Evolutionary conservation across 2,329 filamentous ascomycete species (phyloP).

Genomic region (Neospermospora avenae): DNA sequence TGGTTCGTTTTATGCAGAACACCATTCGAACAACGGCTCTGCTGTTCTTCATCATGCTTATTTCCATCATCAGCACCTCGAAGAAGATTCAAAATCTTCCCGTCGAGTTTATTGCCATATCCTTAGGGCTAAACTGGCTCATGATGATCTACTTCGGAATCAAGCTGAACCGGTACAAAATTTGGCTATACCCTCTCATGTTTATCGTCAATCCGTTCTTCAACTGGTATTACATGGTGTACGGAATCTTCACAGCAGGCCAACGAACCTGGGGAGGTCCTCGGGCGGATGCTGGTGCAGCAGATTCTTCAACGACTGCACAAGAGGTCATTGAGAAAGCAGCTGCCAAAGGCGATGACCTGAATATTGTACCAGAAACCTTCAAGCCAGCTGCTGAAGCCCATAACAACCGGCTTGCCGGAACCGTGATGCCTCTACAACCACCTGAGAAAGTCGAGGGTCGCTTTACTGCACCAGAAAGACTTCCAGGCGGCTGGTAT

Average conservation of each 20-base stretch:
- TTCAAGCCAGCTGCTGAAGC: conserved; percentile 64
- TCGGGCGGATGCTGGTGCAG: conserved; percentile 80
- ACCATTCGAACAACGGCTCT: conserved; percentile 92
- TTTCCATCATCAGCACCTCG: conserved; percentile 81
- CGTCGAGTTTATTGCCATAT: conserved; percentile 90
- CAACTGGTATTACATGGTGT: conserved; percentile 91
- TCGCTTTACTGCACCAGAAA: conserved; percentile 70
- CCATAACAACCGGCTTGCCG: conserved; percentile 43
- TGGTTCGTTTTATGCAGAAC: conserved; percentile 92
- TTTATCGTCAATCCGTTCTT: conserved; percentile 94
- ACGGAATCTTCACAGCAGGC: conserved; percentile 49
- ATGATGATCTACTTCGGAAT: conserved; percentile 95
- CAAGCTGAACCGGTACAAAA: conserved; percentile 84
- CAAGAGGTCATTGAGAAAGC: conserved; percentile 83
- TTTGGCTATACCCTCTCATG: conserved; percentile 94
- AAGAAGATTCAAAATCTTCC: conserved; percentile 76
- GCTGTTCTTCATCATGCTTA: conserved; percentile 88
- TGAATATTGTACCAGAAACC: conserved; percentile 85
- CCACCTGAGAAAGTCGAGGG: conserved; percentile 75
- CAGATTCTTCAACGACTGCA: conserved; percentile 71
- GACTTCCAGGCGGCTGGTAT: conserved; percentile 66
- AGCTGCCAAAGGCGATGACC: conserved; percentile 74
- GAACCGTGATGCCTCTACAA: conserved; percentile 57
- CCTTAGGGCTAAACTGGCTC: conserved; percentile 87
- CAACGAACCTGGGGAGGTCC: conserved; percentile 96